Base-by-base conservation (phyloP, 164 flowering plant species). In the Litsea cubeba region DNA sequence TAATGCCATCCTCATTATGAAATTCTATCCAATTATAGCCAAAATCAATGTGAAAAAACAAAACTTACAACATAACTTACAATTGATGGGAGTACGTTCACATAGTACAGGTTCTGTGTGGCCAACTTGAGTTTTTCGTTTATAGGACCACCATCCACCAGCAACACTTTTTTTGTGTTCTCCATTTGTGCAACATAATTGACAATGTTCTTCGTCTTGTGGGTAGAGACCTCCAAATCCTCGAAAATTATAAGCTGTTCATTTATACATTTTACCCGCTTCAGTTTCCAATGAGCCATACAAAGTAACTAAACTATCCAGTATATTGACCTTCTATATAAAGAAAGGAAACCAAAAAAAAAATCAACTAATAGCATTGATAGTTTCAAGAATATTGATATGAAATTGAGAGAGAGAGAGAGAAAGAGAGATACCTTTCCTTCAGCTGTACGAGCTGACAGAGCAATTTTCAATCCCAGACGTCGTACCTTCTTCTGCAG, bases 191-290 rank as follows among this genome's bases (percentile, higher is more conserved):
- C 74, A 73, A 81, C 86, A 72, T 82, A 91, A 75, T 88, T 88
- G 69, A 89, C 97, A 68, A 95, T 88, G 81, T 89, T 84, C 85
- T 93, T 95, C n/a, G 98, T 95, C 85, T 95, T 95, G 83, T 95
- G 99, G 14, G 91, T 80, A 1, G 93, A 90, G 67, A 91, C 72
- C 74, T 87, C 91, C 80, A 95, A 77, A 84, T 95, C 90, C 28
- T 95, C 98, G 79, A 93, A 95, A 50, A 95, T 80, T 74, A 89
- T 35, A 62, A 95, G 93, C 99, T 95, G 96, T 65, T 51, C 25
- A 35, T 12, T 6, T 35, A 62, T 40, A 60, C 54, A 70, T 51
- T 50, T 46, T 50, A 14, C 72, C 24, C 25, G 1, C 35, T 15
- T 68, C n/a, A 68, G 28, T n/a, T 20, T 49, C 28, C n/a, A 66